Conservation (phyloP, 2,329 filamentous ascomycete species). For the Sclerotinia nivalis region DNA sequence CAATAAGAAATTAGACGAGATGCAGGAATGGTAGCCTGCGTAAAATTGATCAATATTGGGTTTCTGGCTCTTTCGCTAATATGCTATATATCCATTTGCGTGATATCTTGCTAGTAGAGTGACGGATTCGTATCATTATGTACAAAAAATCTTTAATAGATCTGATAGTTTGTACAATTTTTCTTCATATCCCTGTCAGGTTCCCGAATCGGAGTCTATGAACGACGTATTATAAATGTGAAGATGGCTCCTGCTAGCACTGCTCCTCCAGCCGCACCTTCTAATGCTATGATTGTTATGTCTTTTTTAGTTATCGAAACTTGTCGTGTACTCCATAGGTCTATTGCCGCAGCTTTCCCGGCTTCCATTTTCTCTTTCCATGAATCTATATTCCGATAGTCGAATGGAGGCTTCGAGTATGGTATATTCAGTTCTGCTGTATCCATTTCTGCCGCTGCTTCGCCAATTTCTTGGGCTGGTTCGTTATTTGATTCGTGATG, state of each 20-base stretch:
- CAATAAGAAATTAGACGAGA: neutral
- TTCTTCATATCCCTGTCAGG: neutral
- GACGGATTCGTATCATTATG: neutral
- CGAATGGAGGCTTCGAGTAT: constrained; percentile 4
- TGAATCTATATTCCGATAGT: constrained; percentile 42
- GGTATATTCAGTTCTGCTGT: constrained; percentile 32
- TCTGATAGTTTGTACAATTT: constrained; percentile 4
- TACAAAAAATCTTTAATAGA: neutral
- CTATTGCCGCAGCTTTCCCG: constrained; percentile 54
- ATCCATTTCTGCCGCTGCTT: constrained; percentile 31
- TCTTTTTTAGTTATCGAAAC: constrained; percentile 68
- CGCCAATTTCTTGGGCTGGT: constrained; percentile 15
- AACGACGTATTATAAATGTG: constrained; percentile 37
- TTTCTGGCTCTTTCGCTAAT: neutral
- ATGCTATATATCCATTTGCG: neutral
- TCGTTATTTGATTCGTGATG: constrained; percentile 17
- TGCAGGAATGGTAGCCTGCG: neutral
- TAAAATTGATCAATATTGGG: constrained; percentile 2
- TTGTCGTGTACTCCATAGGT: constrained; percentile 66
- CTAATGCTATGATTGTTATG: constrained; percentile 66
- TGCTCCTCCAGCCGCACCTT: constrained; percentile 68
- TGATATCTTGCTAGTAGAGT: neutral
- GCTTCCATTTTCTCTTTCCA: constrained; percentile 39
- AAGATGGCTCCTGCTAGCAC: constrained; percentile 51
- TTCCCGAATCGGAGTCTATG: constrained; percentile 19